Evolutionary conservation across 2,329 filamentous ascomycete genomes (phyloP), one percentile per base, ranked within the genome.

Genomic region (Fonsecaea multimorphosa): DNA sequence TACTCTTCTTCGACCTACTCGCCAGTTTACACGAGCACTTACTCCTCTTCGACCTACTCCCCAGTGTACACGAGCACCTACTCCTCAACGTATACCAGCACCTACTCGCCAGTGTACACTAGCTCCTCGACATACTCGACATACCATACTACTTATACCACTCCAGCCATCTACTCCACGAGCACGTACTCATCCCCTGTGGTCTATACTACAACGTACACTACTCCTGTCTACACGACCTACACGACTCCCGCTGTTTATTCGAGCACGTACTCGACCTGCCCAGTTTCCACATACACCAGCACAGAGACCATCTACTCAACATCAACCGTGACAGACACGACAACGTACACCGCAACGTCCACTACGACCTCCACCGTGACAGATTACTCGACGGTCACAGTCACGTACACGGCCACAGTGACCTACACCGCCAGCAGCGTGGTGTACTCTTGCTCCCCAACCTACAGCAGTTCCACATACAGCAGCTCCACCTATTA

Each of bases 1-100:
- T n/a, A n/a, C n/a, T n/a, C n/a, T n/a, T n/a, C 16, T 22, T 31
- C 57, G 9, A 51, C 44, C 22, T 59, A 59, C 29, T 31, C 57
- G 12, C n/a, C 40, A 7, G 34, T 46, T 7, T 59, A 59, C n/a
- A 49, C 40, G 27, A 29, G 40, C 11, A 44, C 16, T 8, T 44
- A 44, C 14, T 44, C 36, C 5, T 40, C 38, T 14, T n/a, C 54
- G n/a, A 56, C 54, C 16, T 40, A 56, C 31, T 56, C 32, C 12
- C 19, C 46, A 24, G 29, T n/a, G 8, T 53, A 53, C 49, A 29
- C 49, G 29, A 29, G 12, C n/a, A n/a, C n/a, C n/a, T n/a, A n/a
- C 22, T 24, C 12, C 9, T 19, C 16, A 6, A 44, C 16, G 2
- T 44, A 44, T 44, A n/a, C n/a, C n/a, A n/a, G n/a, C n/a, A n/a